Percentiles rank a stretch among this genome's conserved stretches.
Conservation (phyloP, 225 moss, liverwort and hornwort species). For the Polytrichum commune region DNA sequence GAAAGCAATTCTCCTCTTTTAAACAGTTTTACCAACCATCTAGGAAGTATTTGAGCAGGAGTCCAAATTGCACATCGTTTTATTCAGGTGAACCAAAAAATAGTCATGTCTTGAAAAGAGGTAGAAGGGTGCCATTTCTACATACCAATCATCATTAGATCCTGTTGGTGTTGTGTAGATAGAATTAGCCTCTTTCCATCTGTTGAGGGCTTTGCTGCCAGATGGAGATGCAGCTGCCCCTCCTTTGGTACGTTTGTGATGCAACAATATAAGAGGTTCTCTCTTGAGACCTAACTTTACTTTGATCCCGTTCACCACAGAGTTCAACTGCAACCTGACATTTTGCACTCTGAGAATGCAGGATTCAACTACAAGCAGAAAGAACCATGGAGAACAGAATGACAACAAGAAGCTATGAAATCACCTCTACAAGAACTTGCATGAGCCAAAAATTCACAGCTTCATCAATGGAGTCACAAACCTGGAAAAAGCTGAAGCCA, state of each 20-base stretch:
- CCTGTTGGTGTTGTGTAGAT: conserved; percentile 90
- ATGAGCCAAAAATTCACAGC: not conserved
- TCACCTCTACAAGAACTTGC: no score
- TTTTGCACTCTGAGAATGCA: not conserved
- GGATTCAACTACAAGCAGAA: not conserved
- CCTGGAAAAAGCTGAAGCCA: conserved; percentile 90
- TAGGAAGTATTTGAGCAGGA: not conserved
- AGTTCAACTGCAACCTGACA: conserved; percentile 61
- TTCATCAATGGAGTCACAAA: conserved; percentile 9
- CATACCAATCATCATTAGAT: conserved; percentile 96
- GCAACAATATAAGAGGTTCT: conserved; percentile 76
- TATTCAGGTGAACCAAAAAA: no score
- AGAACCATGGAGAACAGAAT: not conserved
- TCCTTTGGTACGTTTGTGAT: conserved; percentile 83
- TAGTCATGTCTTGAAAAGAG: conserved; percentile 1
- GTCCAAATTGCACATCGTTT: no score
- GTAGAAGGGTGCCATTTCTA: conserved; percentile 6
- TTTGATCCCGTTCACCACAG: conserved; percentile 73
- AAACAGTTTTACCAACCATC: not conserved
- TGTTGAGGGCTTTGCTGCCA: conserved; percentile 58
- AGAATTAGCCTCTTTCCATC: conserved; percentile 66
- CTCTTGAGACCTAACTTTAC: conserved; percentile 49
- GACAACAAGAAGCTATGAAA: not conserved
- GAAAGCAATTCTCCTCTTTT: not conserved
- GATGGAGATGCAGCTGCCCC: conserved; percentile 66